Percentiles rank a stretch among this genome's conserved stretches.
Conservation (phyloP, 768 basidiomycete genomes). For the Boletus tomentosulus region DNA sequence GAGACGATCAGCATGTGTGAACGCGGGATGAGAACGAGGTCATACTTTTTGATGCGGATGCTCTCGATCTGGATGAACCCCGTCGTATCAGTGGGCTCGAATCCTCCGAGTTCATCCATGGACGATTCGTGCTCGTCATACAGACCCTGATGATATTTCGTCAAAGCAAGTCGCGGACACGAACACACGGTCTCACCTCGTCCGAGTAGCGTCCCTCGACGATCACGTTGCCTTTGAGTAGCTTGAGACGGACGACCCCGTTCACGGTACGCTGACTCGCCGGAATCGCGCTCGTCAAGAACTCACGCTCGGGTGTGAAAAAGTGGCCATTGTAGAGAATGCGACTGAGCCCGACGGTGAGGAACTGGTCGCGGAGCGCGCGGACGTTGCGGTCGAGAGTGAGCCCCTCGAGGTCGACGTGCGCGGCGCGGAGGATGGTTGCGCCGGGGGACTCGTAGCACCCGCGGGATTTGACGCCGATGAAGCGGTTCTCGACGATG, state of each 20-base stretch:
- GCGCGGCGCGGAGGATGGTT: slow-evolving; percentile 91
- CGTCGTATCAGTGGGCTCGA: slow-evolving; percentile 92
- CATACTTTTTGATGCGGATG: slow-evolving; percentile 95
- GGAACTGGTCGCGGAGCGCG: slow-evolving; percentile 89
- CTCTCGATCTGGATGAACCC: slow-evolving; percentile 98
- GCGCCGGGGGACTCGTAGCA: slow-evolving; percentile 98
- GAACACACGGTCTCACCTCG: slow-evolving; percentile 45
- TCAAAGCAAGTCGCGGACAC: neutral
- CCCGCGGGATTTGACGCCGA: slow-evolving; percentile 98
- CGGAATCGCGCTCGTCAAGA: slow-evolving; percentile 85
- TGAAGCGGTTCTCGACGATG: slow-evolving; percentile 99
- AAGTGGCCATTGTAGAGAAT: slow-evolving; percentile 99
- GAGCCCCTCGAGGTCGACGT: slow-evolving; percentile 94
- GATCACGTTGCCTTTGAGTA: slow-evolving; percentile 96
- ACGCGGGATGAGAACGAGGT: slow-evolving; percentile 6
- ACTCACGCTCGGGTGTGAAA: slow-evolving; percentile 99
- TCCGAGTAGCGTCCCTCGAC: slow-evolving; percentile 88
- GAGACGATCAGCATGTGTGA: neutral
- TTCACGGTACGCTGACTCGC: slow-evolving; percentile 96
- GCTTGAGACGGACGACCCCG: slow-evolving; percentile 82
- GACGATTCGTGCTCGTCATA: slow-evolving; percentile 95
- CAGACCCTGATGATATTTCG: slow-evolving; percentile 52
- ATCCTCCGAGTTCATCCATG: slow-evolving; percentile 98
- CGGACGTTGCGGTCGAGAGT: slow-evolving; percentile 98
- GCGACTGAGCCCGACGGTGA: slow-evolving; percentile 83